Evolutionary conservation across 495 filamentous ascomycete genomes (phyloP), one percentile per base, ranked within the genome.

Genomic region (Daldinia caldariorum): DNA sequence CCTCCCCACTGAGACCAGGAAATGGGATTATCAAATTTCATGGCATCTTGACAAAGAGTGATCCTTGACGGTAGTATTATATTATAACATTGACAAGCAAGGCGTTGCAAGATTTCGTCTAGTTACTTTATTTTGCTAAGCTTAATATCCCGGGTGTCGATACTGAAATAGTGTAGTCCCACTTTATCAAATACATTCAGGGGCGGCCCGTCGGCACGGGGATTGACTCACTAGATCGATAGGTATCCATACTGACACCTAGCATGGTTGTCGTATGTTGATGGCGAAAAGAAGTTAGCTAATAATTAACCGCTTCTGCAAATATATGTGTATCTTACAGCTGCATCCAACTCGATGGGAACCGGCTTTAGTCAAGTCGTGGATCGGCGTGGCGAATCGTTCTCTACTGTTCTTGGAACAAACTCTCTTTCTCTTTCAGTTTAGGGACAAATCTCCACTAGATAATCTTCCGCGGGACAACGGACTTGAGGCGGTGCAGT

Each of bases 401-500:
- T 38, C 49, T 26, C 47, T 55, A 32, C 45, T 61, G 29, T 43
- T 26, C 31, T 51, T 37, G 41, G 18, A 45, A 72, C 37, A 63
- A 60, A 64, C 29, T 61, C 50, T 47, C 32, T 61, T 49, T 47
- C 50, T 58, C 50, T 43, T n/a, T 58, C 39, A 45, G 26, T 49
- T 62, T 34, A n/a, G 45, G 49, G 37, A 61, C 43, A 37, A 66
- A 61, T 54, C 41, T 54, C 50, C 61, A 58, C 63, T 37, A 57
- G 39, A 13, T 61, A 63, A 60, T 56, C 45, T 68, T 64, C 70
- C 70, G 70, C 50, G 66, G 43, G 70, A 55, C 57, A 59, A 69
- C 43, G 70, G 65, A 61, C 45, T 56, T 60, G 60, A 63, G 60
- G 65, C 70, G 70, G 65, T 68, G 70, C 56, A 59, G 32, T 54